Base-by-base conservation (phyloP, 345 rosid species). In the Salix koriyanagi region DNA sequence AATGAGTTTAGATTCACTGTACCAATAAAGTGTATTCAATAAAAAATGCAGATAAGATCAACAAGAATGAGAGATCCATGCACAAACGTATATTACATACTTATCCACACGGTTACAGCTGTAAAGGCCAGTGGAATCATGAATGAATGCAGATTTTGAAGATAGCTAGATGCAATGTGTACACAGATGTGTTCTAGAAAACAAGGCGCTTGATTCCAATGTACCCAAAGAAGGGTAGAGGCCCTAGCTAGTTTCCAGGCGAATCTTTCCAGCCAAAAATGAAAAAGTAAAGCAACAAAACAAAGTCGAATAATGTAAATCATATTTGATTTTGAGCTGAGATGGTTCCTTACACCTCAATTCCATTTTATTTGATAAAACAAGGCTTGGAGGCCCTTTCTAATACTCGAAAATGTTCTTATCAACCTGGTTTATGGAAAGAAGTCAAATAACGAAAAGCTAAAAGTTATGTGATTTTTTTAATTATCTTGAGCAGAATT, bases 1-100 rank as follows among this genome's bases (percentile, higher is more conserved):
- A 70, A n/a, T 32, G 58, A 28, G 71, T 65, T 73, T 67, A 41
- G 54, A 64, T 79, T 65, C 82, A 79, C 11, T 78, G 84, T 28
- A 77, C 71, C 48, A 37, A 66, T 10, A 18, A 67, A 67, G 41
- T 72, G 32, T 46, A 69, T 34, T n/a, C 39, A 39, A 5, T 32
- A 26, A 44, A 67, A 71, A 23, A 10, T 5, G 9, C 7, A 37
- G 12, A 61, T 19, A 11, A 56, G 73, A 76, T 70, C 60, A 71
- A 25, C 62, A 68, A 71, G 64, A 37, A 46, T 15, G 23, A 25
- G 65, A 75, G 44, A 73, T 70, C 30, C 34, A 58, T 58, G 25
- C 68, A 67, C 19, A 7, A 30, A 16, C 26, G 26, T 15, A 66
- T 58, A 75, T 60, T 56, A 39, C 34, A 69, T 15, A 18, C 0